Evolutionary conservation across 768 basidiomycete species (phyloP), one percentile per base, ranked within the genome.

Genomic region (Rhodocollybia butyracea): DNA sequence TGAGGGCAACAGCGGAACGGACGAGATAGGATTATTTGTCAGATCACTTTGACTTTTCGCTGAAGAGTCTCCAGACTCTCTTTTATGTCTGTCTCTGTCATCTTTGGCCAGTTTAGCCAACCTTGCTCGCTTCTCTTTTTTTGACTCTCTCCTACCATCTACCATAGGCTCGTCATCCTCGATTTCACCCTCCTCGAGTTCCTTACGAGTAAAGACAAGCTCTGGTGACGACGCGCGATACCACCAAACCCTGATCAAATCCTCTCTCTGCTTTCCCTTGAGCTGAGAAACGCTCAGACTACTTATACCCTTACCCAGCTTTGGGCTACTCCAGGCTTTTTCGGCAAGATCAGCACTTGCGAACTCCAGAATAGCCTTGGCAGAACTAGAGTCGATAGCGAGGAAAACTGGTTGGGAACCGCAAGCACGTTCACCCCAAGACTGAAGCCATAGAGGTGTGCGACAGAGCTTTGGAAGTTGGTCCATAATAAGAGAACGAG

Each of bases 401-500:
- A 76, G 54, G 40, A 75, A 72, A 22, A 73, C 66, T 7, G 80
- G 77, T 22, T 63, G 57, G 17, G 68, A 63, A 0, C 66, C 70
- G 46, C 71, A 75, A 5, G 72, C 76, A 40, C 61, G 60, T 53
- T 69, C 71, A 53, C 71, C 69, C 80, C 83, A 84, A 19, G 59
- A 62, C 38, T 69, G 69, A 31, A 79, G 66, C 60, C 73, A 82
- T 22, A 72, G 70, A 3, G 59, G 60, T 4, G 68, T 73, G 42
- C 81, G 77, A 59, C 75, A 70, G 3, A 71, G 63, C 57, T 79
- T 81, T 1, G 82, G 83, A 5, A 85, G 66, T 51, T 77, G 75
- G 58, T 84, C 81, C 67, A 85, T 75, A 24, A 85, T 79, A 27
- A 85, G 66, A 1, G 82, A 81, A 13, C 79, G 72, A 2, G 76